Conservation (phyloP, 352 stramenopile genomes). For the Globisporangium iwayamae region DNA sequence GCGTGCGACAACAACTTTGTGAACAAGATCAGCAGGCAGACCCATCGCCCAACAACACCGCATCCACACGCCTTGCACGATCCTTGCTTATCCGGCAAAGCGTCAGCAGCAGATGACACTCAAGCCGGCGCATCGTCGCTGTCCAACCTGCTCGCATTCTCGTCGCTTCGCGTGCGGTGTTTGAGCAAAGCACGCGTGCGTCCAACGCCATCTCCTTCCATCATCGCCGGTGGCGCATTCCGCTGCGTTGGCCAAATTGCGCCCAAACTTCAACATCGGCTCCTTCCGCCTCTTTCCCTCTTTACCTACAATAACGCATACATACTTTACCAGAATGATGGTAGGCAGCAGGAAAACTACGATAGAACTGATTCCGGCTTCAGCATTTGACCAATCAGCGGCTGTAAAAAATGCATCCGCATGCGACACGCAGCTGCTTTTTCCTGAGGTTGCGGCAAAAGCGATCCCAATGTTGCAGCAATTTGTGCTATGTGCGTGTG, state of each 20-base stretch:
- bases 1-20: too few species aligned
- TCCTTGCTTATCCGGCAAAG: too few species aligned
- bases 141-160: not conserved
- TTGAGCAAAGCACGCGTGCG: too few species aligned
- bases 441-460: not conserved
- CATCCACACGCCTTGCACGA: too few species aligned
- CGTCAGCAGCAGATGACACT: too few species aligned
- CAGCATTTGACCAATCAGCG: not conserved
- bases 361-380: not conserved
- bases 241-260: not conserved
- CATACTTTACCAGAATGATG: not conserved
- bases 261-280: slow-evolving; percentile 5
- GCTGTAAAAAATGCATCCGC: not conserved
- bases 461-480: not conserved
- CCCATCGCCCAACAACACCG: too few species aligned
- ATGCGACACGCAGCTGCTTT: slow-evolving; percentile 4
- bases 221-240: not conserved
- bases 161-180: too few species aligned
- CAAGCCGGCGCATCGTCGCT: too few species aligned
- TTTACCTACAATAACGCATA: not conserved
- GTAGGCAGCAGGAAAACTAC: not conserved
- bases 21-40: too few species aligned
- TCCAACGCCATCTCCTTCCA: too few species aligned
- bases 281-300: not conserved
- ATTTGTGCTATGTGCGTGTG: not conserved